Evolutionary conservation across 1,139 yeast species (phyloP), one percentile per base, ranked within the genome.

Genomic region (Pneumocystis carinii): DNA sequence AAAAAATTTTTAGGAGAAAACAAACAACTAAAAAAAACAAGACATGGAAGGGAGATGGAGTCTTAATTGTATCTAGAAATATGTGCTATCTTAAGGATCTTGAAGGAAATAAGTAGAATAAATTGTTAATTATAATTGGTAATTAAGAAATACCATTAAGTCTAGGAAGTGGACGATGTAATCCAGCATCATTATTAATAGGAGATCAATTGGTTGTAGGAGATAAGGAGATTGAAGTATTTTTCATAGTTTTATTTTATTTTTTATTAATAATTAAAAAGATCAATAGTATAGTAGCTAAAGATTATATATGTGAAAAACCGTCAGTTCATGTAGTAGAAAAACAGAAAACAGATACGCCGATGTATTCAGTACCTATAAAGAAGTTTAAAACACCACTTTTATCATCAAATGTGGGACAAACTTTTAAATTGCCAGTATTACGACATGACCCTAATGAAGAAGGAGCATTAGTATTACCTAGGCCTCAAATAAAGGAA

Each of bases 41-140:
- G 72, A 85, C 90, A 0, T 92, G 98, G 98, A 95, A 89, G 65
- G 96, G 95, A 2, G 98, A 92, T 74, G 97, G 96, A 0, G 73
- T 75, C 35, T 76, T 87, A 5, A 67, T 73, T 0, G 69, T 77
- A 1, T 66, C 65, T 17, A 64, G 60, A 12, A 67, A 68, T 59
- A 55, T 35, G 15, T 65, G 66, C 39, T 68, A 37, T 58, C 59
- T 71, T 66, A 67, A 70, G 32, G 68, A 71, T 27, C 66, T 67
- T 5, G 66, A 68, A 4, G 73, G 73, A 14, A 69, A 70, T 64
- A 62, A 59, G 58, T 65, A 55, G 17, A 66, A 58, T 38, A 56
- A 63, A 58, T 36, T 41, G 3, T 57, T 24, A n/a, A 27, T 53
- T 55, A 29, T 32, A 17, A 7, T 5, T 8, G 27, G 39, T 48